A percentile compares a stretch with the other conserved stretches of the same genome.
Evolutionary conservation across 371 early-diverging fungal genomes (phyloP).

Genomic region (Synchytrium microbalum): DNA sequence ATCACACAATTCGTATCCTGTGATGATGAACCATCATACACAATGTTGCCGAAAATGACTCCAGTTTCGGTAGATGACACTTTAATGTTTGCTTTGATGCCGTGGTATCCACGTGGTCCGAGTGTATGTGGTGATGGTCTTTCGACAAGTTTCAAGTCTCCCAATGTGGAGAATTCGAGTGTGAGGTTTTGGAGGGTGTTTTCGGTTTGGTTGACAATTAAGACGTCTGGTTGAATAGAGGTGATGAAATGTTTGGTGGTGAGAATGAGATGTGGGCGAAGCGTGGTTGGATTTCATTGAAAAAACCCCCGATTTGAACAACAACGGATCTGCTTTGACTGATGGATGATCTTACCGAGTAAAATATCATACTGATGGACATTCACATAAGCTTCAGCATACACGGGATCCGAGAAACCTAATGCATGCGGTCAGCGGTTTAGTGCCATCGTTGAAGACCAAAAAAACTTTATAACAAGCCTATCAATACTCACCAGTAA

Average conservation of each 20-base stretch:
- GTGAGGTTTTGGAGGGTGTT: conserved; percentile 94
- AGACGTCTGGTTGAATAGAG: conserved; percentile 57
- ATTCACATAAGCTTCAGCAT: conserved; percentile 95
- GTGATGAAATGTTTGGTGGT: neutral
- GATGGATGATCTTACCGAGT: conserved; percentile 46
- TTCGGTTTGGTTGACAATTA: conserved; percentile 96
- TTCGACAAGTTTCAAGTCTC: conserved; percentile 95
- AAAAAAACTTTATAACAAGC: neutral
- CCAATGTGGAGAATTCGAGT: conserved; percentile 94
- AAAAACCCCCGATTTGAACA: too few relatives aligned
- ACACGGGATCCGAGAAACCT: conserved; percentile 95
- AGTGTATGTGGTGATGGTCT: conserved; percentile 83
- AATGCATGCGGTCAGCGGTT: too few relatives aligned
- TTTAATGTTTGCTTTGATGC: conserved; percentile 93
- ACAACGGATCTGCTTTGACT: neutral
- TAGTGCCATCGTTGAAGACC: too few relatives aligned
- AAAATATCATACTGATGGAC: conserved; percentile 96
- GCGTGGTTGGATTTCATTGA: too few relatives aligned
- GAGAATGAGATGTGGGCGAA: too few relatives aligned
- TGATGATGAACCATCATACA: conserved; percentile 85
- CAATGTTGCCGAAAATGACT: conserved; percentile 95
- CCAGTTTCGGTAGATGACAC: conserved; percentile 96
- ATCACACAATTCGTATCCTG: conserved; percentile 79
- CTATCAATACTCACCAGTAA: conserved; percentile 61
- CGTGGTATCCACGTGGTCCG: conserved; percentile 87